Evolutionary conservation across 2,329 filamentous ascomycete species (phyloP).

Genomic region (Periconia digitata): DNA sequence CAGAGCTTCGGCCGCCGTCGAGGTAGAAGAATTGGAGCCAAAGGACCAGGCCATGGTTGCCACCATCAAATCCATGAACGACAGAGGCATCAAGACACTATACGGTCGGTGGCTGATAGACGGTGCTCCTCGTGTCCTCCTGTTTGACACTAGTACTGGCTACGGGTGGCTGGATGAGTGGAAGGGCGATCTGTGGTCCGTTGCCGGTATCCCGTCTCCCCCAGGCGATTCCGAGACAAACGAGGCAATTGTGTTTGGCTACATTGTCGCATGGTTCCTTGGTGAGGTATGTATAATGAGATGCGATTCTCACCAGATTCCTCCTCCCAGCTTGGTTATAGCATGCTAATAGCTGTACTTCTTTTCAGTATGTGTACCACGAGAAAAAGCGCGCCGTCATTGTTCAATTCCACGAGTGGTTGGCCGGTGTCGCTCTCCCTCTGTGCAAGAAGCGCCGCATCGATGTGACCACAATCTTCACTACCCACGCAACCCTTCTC

Average conservation of each 20-base stretch:
- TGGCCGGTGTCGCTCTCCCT: constrained; percentile 89
- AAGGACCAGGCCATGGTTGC: constrained; percentile 75
- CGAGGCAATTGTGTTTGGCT: constrained; percentile 96
- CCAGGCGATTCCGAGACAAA: constrained; percentile 93
- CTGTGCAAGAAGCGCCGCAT: constrained; percentile 92
- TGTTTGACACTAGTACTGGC: constrained; percentile 93
- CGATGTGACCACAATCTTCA: constrained; percentile 97
- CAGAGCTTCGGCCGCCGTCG: constrained; percentile 89
- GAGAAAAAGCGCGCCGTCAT: constrained; percentile 91
- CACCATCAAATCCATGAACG: constrained; percentile 90
- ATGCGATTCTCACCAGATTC: background rate
- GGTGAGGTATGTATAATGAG: constrained; percentile 72
- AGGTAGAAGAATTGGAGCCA: constrained; percentile 91
- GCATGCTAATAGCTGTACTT: background rate
- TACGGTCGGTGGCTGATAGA: constrained; percentile 98
- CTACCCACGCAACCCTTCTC: constrained; percentile 92
- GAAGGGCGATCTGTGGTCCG: constrained; percentile 95
- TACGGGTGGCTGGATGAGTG: constrained; percentile 93
- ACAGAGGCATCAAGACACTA: constrained; percentile 83
- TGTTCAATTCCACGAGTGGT: constrained; percentile 98
- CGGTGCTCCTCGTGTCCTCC: constrained; percentile 86
- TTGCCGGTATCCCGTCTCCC: constrained; percentile 89
- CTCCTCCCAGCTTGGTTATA: constrained; percentile 7
- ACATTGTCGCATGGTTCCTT: constrained; percentile 95
- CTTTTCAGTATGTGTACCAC: constrained; percentile 79